A percentile compares a stretch with the other conserved stretches of the same genome.
Conservation (phyloP, 495 filamentous ascomycete genomes). For the Podospora pseudoanserina region DNA sequence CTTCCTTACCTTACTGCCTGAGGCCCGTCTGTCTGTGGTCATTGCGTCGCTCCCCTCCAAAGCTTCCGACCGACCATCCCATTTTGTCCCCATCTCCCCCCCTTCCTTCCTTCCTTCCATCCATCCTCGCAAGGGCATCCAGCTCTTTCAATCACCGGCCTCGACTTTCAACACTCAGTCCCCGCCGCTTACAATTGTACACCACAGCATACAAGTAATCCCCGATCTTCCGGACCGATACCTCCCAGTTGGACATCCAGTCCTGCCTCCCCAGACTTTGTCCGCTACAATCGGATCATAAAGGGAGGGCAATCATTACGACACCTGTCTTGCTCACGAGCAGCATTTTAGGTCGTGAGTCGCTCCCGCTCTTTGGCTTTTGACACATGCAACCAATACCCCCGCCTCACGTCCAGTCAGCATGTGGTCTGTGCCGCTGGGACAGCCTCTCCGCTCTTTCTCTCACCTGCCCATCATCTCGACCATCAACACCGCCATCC, state of each 20-base stretch:
- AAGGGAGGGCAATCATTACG: slow-evolving; percentile 10
- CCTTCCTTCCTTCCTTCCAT: slow-evolving; percentile 9
- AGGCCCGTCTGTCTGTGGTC: slow-evolving; percentile 8
- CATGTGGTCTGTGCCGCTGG: slow-evolving; percentile 1
- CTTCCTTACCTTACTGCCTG: slow-evolving; percentile 10
- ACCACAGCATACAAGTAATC: neutral
- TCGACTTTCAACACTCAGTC: slow-evolving; percentile 1
- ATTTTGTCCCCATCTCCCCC: slow-evolving; percentile 2
- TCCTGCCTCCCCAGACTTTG: slow-evolving; percentile 6
- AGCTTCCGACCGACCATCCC: slow-evolving; percentile 12
- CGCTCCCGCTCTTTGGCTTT: neutral
- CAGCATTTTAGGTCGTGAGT: slow-evolving; percentile 6
- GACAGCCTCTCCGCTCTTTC: slow-evolving; percentile 1
- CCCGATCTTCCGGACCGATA: neutral
- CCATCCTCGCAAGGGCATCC: neutral
- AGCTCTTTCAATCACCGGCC: slow-evolving; percentile 10
- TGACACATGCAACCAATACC: slow-evolving; percentile 2
- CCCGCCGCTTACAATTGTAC: neutral
- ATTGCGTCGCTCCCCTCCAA: slow-evolving; percentile 10
- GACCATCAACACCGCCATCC: slow-evolving; percentile 12
- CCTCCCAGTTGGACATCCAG: neutral
- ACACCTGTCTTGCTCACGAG: neutral
- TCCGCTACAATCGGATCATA: slow-evolving; percentile 6
- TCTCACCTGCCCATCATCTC: slow-evolving; percentile 2
- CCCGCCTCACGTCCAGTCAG: slow-evolving; percentile 3